Percentiles rank a stretch among this genome's conserved stretches.
These are phyloP conservation scores for Pseudozyma tsukubaensis DNA, from an alignment of 1,284 basidiomycete genomes.

Conservation along the genomic window DNA sequence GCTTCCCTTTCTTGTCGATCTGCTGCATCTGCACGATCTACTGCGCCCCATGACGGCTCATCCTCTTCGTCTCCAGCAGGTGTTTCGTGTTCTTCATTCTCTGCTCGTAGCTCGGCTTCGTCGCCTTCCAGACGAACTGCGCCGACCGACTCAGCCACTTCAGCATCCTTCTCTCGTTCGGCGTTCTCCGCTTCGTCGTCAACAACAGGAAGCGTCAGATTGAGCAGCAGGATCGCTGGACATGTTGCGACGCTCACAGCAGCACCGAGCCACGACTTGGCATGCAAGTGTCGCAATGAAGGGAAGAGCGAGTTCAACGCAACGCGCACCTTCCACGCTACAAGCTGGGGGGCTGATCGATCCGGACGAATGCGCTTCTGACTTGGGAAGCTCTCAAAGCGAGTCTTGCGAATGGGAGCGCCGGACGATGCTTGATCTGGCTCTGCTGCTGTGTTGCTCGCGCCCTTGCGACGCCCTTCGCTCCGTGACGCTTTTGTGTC, in stretches of 20 bases:
- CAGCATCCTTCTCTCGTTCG: conserved; percentile 35
- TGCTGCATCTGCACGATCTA: conserved; percentile 29
- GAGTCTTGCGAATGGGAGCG: conserved; percentile 14
- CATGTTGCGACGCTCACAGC: conserved; percentile 82
- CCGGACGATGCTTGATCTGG: background rate
- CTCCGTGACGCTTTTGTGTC: conserved; percentile 33
- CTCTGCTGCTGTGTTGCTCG: background rate
- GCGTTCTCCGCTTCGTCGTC: conserved; percentile 72
- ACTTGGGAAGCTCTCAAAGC: conserved; percentile 14
- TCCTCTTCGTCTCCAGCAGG: conserved; percentile 9
- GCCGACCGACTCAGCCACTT: conserved; percentile 49
- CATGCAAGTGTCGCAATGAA: conserved; percentile 80
- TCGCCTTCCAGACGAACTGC: conserved; percentile 58
- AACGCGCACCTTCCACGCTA: conserved; percentile 36
- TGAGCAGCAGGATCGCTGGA: conserved; percentile 86
- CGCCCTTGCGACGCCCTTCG: conserved; percentile 13
- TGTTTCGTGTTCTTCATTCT: conserved; percentile 26
- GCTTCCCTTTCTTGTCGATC: conserved; percentile 33
- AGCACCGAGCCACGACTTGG: conserved; percentile 80
- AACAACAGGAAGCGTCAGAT: conserved; percentile 90
- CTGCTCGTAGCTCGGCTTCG: conserved; percentile 40
- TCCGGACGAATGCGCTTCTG: conserved; percentile 32
- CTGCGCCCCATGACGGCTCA: conserved; percentile 24
- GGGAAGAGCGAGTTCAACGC: conserved; percentile 77
- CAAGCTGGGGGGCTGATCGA: conserved; percentile 19